Base-by-base conservation (phyloP, 441 rosid genomes). In the Euphorbia neoarborescens region DNA sequence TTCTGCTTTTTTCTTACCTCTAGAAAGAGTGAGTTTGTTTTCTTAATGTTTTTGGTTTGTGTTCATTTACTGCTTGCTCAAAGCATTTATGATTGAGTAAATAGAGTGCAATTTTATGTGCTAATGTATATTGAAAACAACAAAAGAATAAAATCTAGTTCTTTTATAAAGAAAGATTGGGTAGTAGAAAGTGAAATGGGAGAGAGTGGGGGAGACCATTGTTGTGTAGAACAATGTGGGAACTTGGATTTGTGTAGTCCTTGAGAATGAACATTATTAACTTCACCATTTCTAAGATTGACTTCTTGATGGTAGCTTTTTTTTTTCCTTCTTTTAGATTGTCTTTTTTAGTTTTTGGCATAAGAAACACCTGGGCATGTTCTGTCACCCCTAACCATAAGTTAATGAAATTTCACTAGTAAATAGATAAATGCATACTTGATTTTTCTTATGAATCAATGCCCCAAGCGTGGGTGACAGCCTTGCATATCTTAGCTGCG, bases 1-100 rank as follows among this genome's bases (percentile, higher is more conserved):
- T 67, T 90, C 99, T 28, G 97, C 98, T 66, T 92, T 90, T 79
- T 95, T 89, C 80, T 79, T 95, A 69, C 99, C 99, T 64, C 79
- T 92, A 71, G 97, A 95, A 75, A 85, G 96, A 60, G 99, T 94
- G 76, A 81, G 91, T 42, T 38, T 27, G 56, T 35, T 5, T 38
- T 63, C 7, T 63, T 25, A 17, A 3, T 51, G 11, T 4, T 71
- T 46, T 20, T 28, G 27, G n/a, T 20, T 70, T 5, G 20, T 5
- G 20, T 69, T 70, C 34, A 0, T 40, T 44, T 46, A 9, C 4
- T 15, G 20, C 27, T 57, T 32, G 38, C 53, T 20, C 22, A 32
- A 27, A 35, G 61, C 57, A 51, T 46, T 28, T 20, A 19, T 14
- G 30, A 37, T 69, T 6, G 11, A 58, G 14, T 6, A 56, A 40